Conservation (phyloP, 2,329 filamentous ascomycete species). For the Pyrenochaeta sp. region DNA sequence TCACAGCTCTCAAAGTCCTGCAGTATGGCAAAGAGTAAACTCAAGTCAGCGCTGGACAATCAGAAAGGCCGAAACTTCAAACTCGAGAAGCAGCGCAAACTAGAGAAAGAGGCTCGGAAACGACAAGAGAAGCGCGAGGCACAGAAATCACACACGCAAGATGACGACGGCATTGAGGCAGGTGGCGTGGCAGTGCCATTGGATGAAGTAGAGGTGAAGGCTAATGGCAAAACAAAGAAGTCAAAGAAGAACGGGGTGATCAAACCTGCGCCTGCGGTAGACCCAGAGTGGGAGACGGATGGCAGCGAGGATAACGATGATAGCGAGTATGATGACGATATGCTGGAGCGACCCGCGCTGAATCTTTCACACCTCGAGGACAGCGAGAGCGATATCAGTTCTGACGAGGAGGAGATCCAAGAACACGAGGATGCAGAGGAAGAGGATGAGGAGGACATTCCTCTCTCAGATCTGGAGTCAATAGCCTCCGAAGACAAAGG, state of each 20-base stretch:
- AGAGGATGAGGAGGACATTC: conserved; percentile 85
- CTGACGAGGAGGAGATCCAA: conserved; percentile 31
- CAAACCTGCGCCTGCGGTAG: conserved; percentile 31
- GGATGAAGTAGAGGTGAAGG: conserved; percentile 38
- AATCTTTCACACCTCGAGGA: conserved; percentile 48
- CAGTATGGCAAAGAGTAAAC: conserved; percentile 59
- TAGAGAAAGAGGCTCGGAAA: conserved; percentile 18
- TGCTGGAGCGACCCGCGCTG: conserved; percentile 26
- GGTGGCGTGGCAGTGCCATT: conserved; percentile 39
- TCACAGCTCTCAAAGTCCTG: not conserved
- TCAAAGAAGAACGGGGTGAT: conserved; percentile 42
- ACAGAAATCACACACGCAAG: conserved; percentile 15
- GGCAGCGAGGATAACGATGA: conserved; percentile 50
- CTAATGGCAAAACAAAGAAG: conserved; percentile 43
- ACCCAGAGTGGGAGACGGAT: conserved; percentile 44
- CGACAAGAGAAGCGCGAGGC: conserved; percentile 11
- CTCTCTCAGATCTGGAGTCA: conserved; percentile 86
- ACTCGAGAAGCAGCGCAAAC: conserved; percentile 68
- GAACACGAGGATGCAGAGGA: conserved; percentile 63
- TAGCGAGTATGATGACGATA: conserved; percentile 45
- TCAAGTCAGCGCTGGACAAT: conserved; percentile 66
- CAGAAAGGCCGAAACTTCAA: conserved; percentile 73
- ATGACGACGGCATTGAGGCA: conserved; percentile 29
- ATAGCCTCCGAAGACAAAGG: conserved; percentile 80
- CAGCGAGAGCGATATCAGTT: conserved; percentile 52